Conservation (phyloP, 257 asterid genomes). For the Marsdenia floribunda region DNA sequence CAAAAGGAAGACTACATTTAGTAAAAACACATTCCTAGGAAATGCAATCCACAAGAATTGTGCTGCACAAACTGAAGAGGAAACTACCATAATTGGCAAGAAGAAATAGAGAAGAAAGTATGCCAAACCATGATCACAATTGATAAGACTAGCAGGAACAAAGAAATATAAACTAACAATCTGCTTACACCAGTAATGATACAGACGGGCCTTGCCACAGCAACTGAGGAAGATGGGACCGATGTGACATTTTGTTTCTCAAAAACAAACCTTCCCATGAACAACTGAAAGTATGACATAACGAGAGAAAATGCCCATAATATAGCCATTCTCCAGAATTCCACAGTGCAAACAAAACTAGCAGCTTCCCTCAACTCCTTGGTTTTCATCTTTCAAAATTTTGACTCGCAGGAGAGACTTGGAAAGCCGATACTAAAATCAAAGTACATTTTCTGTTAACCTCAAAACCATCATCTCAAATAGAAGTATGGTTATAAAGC, state of each 20-base stretch:
- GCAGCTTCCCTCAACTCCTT: conserved; percentile 31
- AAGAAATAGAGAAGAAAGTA: background rate
- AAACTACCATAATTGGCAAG: background rate
- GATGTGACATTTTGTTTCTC: conserved; percentile 18
- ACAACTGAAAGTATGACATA: conserved; percentile 43
- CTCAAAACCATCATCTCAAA: too few species aligned
- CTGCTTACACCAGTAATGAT: conserved; percentile 73
- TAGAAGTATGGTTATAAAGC: background rate
- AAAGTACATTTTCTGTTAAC: background rate
- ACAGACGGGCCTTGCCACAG: conserved; percentile 48
- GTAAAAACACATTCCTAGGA: background rate
- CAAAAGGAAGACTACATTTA: background rate
- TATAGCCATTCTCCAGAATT: conserved; percentile 76
- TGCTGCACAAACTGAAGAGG: background rate
- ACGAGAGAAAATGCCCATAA: conserved; percentile 58
- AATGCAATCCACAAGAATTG: background rate
- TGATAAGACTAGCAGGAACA: conserved; percentile 1
- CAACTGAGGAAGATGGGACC: conserved; percentile 5
- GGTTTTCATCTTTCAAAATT: conserved; percentile 20
- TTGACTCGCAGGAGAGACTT: background rate
- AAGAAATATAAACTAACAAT: background rate
- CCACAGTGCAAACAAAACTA: conserved; percentile 31
- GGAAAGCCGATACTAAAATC: background rate
- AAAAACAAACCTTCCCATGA: conserved; percentile 22
- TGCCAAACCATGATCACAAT: background rate